Base-by-base conservation (phyloP, 2,329 filamentous ascomycete species). In the Aspergillus hortae region DNA sequence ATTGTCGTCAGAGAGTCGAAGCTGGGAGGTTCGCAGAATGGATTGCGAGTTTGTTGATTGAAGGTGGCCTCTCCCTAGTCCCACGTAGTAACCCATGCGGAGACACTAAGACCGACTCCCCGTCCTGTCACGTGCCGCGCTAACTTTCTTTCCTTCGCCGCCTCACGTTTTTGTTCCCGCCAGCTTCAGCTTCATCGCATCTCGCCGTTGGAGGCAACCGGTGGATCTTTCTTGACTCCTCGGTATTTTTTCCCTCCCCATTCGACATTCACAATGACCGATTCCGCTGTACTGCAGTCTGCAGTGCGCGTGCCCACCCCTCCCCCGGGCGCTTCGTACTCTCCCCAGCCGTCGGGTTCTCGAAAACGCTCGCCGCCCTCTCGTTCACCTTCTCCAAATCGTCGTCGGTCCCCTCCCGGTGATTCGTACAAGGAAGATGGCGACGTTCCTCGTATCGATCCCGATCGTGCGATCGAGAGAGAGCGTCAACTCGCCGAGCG, bases 301-400 rank as follows among this genome's bases (percentile, higher is more conserved):
- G 81, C 81, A 44, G 81, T 84, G 56, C 80, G 81, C 58, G 75
- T 84, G 57, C 81, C 81, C 45, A 83, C 81, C 35, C 80, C 81
- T 50, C 77, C 75, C 21, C 77, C 76, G 42, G 75, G 72, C 58
- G 64, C 72, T 60, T 70, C 77, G 58, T 70, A 78, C 69, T 73
- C 75, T 58, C 71, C 77, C 54, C 71, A 75, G 42, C 70, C 72
- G 32, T 75, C 76, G 51, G 74, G 70, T 55, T 76, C 80, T 61
- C 78, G 80, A 64, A 83, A 84, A 65, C 80, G 80, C 56, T 83
- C 81, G 46, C 80, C 79, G 51, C 73, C 76, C 6, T 80, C 79
- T 50, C 75, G 77, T 55, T 80, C 79, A 5, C 78, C 78, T 32
- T 79, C 79, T 6, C 78, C 78, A 14, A 71, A 74, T 49, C 77